Conservation (phyloP, 345 rosid genomes). For the Corymbia maculata region DNA sequence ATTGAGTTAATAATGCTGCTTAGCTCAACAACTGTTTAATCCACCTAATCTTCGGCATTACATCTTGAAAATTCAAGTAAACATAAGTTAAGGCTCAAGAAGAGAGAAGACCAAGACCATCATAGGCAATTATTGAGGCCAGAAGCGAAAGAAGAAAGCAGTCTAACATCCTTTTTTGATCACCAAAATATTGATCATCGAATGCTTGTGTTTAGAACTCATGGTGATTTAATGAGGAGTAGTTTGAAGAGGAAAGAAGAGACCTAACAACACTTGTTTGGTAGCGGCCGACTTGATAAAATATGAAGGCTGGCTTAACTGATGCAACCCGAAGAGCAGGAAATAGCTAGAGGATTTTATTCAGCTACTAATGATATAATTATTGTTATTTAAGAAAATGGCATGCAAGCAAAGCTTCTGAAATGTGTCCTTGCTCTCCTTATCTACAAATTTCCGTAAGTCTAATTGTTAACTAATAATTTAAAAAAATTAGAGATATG, state of each 20-base stretch:
- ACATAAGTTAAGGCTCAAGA: not conserved
- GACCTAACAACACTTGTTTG: not conserved
- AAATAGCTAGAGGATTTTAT: not conserved
- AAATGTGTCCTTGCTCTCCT: too few species aligned
- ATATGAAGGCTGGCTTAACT: not conserved
- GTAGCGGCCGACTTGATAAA: not conserved
- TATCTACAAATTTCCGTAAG: not conserved
- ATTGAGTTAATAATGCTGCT: not conserved
- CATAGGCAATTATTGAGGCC: not conserved
- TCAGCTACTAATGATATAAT: not conserved
- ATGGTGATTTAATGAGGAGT: not conserved
- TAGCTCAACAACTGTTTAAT: not conserved
- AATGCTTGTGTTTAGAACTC: not conserved
- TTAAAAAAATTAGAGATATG: not conserved
- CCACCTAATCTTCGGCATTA: not conserved
- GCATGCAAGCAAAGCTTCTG: too few species aligned
- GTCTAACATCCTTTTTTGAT: constrained; percentile 32
- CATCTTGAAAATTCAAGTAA: not conserved
- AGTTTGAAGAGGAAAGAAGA: not conserved
- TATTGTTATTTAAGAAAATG: too few species aligned
- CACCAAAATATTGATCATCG: constrained; percentile 12
- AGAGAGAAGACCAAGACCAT: not conserved
- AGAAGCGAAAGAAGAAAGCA: not conserved
- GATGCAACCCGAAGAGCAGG: not conserved
- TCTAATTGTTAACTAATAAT: too few species aligned